Base-by-base conservation (phyloP, 192 early-diverging fungal species). In the Gonapodya sp. region DNA sequence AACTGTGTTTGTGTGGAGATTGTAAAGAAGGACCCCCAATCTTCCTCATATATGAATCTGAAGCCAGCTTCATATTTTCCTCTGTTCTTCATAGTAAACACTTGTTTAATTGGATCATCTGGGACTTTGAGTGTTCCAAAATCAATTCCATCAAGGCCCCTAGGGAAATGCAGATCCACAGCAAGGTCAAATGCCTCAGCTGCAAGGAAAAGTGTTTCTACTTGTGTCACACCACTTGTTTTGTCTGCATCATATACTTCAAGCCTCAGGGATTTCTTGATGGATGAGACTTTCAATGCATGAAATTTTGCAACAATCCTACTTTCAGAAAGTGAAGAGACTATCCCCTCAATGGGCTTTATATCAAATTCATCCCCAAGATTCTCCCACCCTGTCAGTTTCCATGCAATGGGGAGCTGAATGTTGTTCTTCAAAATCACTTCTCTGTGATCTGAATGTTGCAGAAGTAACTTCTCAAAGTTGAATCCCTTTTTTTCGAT, bases 31-130 rank as follows among this genome's bases (percentile, higher is more conserved):
- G 89, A 87, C n/a, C 37, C 82, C 16, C 83, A 82, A 18, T 91
- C 87, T 78, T 86, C 84, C 35, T 92, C 88, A 83, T 87, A 90
- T 1, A 87, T 31, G 36, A 92, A 90, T 16, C 85, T 79, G 80
- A 89, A 91, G 0, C 90, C 90, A 1, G 89, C 90, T 84, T 91
- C 90, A 81, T 91, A 92, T 83, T 90, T 91, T 33, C 88, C 88
- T 78, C 86, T 88, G 80, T 89, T 89, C 36, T 84, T 85, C 82
- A 79, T 84, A 0, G 83, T 89, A 33, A 81, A 88, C 30, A 83
- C 34, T 80, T 89, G 88, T 73, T 89, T 89, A n/a, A 85, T 86
- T 64, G 46, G 46, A 78, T 89, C 88, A 73, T 89, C 88, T 0
- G 82, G 82, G 36, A 92, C 90, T 73, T 88, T 90, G 24, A 91